Conservation (phyloP, 768 basidiomycete species). For the Lentinula raphanica region DNA sequence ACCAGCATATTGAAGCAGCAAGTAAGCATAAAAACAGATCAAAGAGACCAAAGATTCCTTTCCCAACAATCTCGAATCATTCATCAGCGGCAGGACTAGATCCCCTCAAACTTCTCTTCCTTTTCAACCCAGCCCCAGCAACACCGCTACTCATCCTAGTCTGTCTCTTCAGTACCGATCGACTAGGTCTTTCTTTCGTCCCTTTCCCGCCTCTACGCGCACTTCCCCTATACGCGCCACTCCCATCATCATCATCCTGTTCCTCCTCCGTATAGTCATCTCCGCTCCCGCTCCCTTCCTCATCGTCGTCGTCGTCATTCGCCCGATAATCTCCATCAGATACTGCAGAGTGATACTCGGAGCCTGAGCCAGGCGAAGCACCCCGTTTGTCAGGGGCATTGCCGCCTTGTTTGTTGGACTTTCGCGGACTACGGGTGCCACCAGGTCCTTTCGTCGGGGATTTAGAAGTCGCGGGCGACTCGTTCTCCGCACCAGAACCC, state of each 20-base stretch:
- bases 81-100: background rate
- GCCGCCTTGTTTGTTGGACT: background rate
- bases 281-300: background rate
- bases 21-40: background rate
- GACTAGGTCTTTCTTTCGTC: background rate
- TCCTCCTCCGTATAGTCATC: background rate
- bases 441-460: background rate
- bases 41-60: no score
- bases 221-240: constrained; percentile 1
- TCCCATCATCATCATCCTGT: constrained; percentile 3
- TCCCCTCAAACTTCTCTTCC: constrained; percentile 1
- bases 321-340: background rate
- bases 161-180: background rate
- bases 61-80: background rate
- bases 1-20: background rate
- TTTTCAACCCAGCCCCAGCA: background rate
- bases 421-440: background rate
- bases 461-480: background rate
- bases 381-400: background rate
- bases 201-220: background rate
- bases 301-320: background rate
- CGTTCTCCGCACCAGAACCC: background rate
- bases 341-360: background rate
- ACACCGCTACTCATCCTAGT: background rate
- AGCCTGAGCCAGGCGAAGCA: background rate